A percentile compares a stretch with the other conserved stretches of the same genome.
These are phyloP conservation scores for Nepenthes gracilis DNA, from an alignment of 148 eudicot genomes.

Conservation along the genomic window DNA sequence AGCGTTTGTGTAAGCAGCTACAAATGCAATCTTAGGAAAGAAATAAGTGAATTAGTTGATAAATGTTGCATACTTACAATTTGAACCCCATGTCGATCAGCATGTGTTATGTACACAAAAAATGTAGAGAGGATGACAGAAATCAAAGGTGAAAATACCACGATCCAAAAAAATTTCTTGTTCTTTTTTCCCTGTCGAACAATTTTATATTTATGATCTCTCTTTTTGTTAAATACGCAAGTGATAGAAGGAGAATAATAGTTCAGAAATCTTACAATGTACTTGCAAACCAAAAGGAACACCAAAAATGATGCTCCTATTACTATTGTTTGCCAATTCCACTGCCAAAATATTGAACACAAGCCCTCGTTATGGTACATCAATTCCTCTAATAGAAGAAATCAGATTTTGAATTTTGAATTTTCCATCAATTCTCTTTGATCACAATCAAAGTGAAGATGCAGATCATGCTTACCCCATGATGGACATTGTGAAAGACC, in stretches of 20 bases:
- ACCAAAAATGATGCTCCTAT: conserved; percentile 65
- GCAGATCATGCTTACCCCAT: conserved; percentile 32
- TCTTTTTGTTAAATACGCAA: background rate
- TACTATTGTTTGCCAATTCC: conserved; percentile 78
- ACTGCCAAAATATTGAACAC: conserved; percentile 22
- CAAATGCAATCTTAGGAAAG: too few relatives aligned
- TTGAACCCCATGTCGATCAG: conserved; percentile 57
- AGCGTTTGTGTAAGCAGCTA: too few relatives aligned
- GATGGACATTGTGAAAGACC: conserved; percentile 34
- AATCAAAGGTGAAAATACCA: conserved; percentile 74
- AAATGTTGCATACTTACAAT: conserved; percentile 33
- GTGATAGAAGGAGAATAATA: background rate
- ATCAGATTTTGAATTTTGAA: background rate
- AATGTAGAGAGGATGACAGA: conserved; percentile 68
- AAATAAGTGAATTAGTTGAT: too few relatives aligned
- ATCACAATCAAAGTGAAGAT: too few relatives aligned
- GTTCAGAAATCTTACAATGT: conserved; percentile 34
- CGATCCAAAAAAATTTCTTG: conserved; percentile 71
- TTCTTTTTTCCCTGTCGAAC: conserved; percentile 62
- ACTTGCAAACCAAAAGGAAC: conserved; percentile 57
- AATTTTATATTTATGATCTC: background rate
- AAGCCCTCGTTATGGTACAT: too few relatives aligned
- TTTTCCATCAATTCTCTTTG: background rate
- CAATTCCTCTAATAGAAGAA: background rate
- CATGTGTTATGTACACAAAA: conserved; percentile 53